Evolutionary conservation across 176 grass and related monocot species (phyloP), one percentile per base, ranked within the genome.

Genomic region (Musa schizocarpa): DNA sequence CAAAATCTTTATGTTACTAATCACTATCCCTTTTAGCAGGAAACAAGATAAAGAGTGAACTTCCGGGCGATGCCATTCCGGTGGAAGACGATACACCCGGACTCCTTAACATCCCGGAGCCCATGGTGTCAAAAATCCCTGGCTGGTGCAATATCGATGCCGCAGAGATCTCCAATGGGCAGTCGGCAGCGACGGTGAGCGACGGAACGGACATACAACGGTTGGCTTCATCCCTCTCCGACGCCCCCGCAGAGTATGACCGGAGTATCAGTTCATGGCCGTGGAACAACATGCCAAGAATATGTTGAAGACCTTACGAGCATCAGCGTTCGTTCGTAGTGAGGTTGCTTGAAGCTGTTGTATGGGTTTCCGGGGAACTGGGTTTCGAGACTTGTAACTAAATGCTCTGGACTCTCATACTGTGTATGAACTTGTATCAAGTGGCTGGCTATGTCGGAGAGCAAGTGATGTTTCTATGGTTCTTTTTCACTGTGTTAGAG

Each of bases 261-360:
- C 82, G 86, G 86, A 69, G 68, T 76, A 53, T 80, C n/a, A 53
- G 69, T 12, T 56, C 65, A 1, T 86, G 76, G 76, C 68, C 76
- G 25, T 89, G 81, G 82, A 82, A 50, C 64, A 80, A 57, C 76
- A 75, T 85, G 65, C 74, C 73, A 0, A 50, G 82, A 70, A 92
- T 85, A 52, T 84, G 74, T 63, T 84, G 78, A 92, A 43, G 34
- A 6, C 34, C 20, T 62, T 27, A 2, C 1, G 26, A 27, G 26
- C 29, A 29, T 3, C 29, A 29, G 29, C 4, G 4, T 43, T 43
- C 4, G 34, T 43, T 43, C 4, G 34, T 43, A 43, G 34, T 6
- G 34, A 43, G 34, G 34, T 43, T 43, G 5, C 34, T 43, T 5
- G 3, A 43, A 43, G 34, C 34, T 43, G 27, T 29, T 5, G 34